Base-by-base conservation (phyloP, 805 yeast species). In the Yarrowia alimentaria region DNA sequence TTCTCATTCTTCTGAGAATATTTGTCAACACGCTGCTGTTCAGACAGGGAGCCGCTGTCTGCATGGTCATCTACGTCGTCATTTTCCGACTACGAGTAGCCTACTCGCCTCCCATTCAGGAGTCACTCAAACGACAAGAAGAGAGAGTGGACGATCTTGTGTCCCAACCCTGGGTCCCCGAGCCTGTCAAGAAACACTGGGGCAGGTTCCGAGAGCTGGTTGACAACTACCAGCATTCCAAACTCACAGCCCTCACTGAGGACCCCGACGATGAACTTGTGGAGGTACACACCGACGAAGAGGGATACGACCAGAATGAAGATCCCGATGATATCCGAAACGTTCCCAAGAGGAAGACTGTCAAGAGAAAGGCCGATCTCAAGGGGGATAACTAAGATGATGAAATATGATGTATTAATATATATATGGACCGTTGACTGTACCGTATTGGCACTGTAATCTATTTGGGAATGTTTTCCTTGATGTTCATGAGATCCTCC, bases 51-150 rank as follows among this genome's bases (percentile, higher is more conserved):
- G 83, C 90, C n/a, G 77, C 85, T 72, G 57, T 79, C 31, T 57
- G 69, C 7, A 34, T 71, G 34, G 69, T 80, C 1, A 70, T 83
- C 17, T 59, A 75, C 17, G 62, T 74, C 2, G 53, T 79, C 13
- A 87, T 89, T 69, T 73, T 85, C 66, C 81, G 86, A 65, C 63
- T 84, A 52, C 78, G 94, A 64, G 81, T 74, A 59, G 91, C 85
- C 62, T 81, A 78, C 61, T 78, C 88, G 7, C 73, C 79, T 14
- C 76, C 79, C 63, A 80, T 88, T 42, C 77, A 83, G 67, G 73
- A 77, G 53, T 78, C 81, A 18, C 68, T 86, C 60, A 76, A 80
- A 66, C 71, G 75, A 47, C 68, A 82, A 65, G 89, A 81, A 61
- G 78, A 78, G 28, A 66, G 77, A 52, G 56, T 76, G 26, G 83